These are phyloP conservation scores for Lactarius pseudohatsudake DNA, from an alignment of 768 basidiomycete species.

Conservation along the genomic window DNA sequence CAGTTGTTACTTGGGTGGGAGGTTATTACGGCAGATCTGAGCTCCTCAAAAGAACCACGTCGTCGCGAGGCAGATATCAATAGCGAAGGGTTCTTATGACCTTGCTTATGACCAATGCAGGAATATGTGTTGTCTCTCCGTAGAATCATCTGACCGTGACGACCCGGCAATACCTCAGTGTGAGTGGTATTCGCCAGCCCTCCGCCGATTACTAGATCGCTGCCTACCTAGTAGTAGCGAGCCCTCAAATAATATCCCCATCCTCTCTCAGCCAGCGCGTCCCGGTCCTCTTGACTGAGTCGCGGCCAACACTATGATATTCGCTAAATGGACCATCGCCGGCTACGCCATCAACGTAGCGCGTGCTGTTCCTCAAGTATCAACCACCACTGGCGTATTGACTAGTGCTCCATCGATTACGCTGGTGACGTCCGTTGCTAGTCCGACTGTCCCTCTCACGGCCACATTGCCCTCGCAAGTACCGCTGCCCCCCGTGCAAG, in stretches of 20 bases:
- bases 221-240: too few species aligned
- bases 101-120: neutral
- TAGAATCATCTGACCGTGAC: neutral
- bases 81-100: neutral
- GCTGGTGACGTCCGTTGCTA: slow-evolving; percentile 62
- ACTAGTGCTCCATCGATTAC: slow-evolving; percentile 40
- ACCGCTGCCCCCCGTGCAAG: slow-evolving; percentile 63
- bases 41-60: neutral
- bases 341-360: slow-evolving; percentile 9
- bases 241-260: neutral
- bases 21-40: neutral
- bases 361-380: slow-evolving; percentile 23
- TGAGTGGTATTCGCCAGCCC: neutral
- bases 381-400: slow-evolving; percentile 18
- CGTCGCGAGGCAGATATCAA: neutral
- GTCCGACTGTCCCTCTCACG: slow-evolving; percentile 54
- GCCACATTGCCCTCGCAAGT: slow-evolving; percentile 63
- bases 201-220: neutral
- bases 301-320: slow-evolving; percentile 35
- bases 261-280: neutral
- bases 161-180: neutral
- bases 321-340: slow-evolving; percentile 31
- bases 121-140: neutral
- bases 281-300: neutral
- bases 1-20: too few species aligned